These are phyloP conservation scores for Akanthomyces dipterigenus DNA, from an alignment of 2,329 filamentous ascomycete species.

Conservation along the genomic window DNA sequence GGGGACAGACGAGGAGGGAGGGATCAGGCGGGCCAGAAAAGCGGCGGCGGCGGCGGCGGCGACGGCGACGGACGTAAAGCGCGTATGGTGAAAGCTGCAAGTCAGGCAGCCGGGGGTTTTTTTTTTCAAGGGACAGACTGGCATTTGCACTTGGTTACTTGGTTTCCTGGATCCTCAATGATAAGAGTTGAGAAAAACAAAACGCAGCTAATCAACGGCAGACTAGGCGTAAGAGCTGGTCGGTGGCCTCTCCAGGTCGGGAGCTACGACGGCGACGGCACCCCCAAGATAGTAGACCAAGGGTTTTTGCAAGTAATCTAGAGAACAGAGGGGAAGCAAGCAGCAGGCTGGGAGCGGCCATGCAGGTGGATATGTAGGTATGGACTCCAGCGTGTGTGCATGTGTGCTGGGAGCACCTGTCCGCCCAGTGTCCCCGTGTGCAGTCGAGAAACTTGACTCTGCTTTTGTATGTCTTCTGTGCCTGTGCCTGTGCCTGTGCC, in stretches of 20 bases:
- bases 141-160: not conserved
- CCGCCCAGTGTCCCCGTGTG: not conserved
- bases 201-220: not conserved
- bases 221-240: not conserved
- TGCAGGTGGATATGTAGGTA: slow-evolving; percentile 8
- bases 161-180: not conserved
- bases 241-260: not conserved
- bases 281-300: not conserved
- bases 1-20: not conserved
- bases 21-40: slow-evolving; percentile 3
- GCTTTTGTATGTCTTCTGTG: not conserved
- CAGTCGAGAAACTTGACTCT: not conserved
- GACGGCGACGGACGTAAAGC: not conserved
- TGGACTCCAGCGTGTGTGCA: not conserved
- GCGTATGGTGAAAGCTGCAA: not conserved
- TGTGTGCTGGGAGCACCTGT: slow-evolving; percentile 1
- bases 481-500: no score
- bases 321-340: slow-evolving; percentile 12
- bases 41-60: not conserved
- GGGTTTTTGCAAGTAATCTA: slow-evolving; percentile 7
- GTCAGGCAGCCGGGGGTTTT: not conserved
- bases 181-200: not conserved
- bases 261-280: not conserved
- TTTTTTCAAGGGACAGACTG: not conserved
- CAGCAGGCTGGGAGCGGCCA: slow-evolving; percentile 1